These are phyloP conservation scores for Venturia asperata DNA, from an alignment of 2,329 filamentous ascomycete genomes.

Conservation along the genomic window DNA sequence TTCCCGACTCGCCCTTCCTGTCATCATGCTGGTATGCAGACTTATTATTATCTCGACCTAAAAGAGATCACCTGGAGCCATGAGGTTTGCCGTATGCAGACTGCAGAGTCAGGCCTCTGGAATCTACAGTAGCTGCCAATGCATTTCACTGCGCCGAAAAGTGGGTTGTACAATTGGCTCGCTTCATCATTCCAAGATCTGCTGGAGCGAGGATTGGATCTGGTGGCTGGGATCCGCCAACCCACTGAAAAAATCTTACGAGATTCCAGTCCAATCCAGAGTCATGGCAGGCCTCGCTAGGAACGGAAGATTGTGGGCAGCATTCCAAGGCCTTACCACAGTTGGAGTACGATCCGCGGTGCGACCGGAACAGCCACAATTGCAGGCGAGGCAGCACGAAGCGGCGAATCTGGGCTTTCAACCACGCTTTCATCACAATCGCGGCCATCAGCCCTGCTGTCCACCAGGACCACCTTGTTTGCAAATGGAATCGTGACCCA, in stretches of 20 bases:
- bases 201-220: not conserved
- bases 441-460: conserved; percentile 4
- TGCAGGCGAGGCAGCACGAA: not conserved
- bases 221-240: not conserved
- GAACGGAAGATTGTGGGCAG: not conserved
- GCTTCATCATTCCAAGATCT: not conserved
- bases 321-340: too few relatives aligned
- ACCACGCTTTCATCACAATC: not conserved
- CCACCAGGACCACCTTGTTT: conserved; percentile 8
- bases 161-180: not conserved
- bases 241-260: not conserved
- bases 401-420: not conserved
- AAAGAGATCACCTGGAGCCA: not conserved
- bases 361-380: conserved; percentile 9
- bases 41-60: not conserved
- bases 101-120: not conserved
- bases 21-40: conserved; percentile 8
- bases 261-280: not conserved
- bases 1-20: not conserved
- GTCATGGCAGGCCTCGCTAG: not conserved
- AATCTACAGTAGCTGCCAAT: conserved; percentile 1
- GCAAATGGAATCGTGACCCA: not conserved
- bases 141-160: not conserved
- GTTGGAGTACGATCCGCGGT: not conserved
- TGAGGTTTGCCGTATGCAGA: not conserved